Conservation (phyloP, 2,329 filamentous ascomycete genomes). For the Coniochaeta prunicola region DNA sequence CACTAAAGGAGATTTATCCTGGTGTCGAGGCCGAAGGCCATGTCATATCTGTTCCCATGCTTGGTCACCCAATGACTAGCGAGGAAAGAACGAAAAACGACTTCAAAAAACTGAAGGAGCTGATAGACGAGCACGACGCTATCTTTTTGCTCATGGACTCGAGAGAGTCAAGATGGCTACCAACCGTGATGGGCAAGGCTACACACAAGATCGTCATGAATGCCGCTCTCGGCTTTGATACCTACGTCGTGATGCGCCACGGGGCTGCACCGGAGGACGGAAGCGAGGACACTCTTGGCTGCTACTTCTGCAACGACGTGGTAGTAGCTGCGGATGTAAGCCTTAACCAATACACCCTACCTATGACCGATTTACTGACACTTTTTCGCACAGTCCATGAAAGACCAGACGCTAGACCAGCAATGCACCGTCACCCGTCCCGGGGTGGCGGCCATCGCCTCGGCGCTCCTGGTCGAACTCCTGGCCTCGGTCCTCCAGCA, state of each 20-base stretch:
- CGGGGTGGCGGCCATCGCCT: slow-evolving; percentile 86
- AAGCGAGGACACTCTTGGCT: slow-evolving; percentile 67
- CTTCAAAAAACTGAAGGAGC: slow-evolving; percentile 63
- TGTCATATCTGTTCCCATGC: slow-evolving; percentile 85
- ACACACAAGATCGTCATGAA: slow-evolving; percentile 94
- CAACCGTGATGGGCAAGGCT: slow-evolving; percentile 92
- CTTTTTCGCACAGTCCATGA: slow-evolving; percentile 60
- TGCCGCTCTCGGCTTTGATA: slow-evolving; percentile 91
- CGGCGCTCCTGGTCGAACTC: slow-evolving; percentile 82
- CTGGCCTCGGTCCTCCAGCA: slow-evolving; percentile 85
- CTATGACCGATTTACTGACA: slow-evolving; percentile 3
- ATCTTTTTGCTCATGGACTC: slow-evolving; percentile 98
- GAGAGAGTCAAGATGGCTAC: slow-evolving; percentile 88
- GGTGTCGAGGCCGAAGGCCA: slow-evolving; percentile 78
- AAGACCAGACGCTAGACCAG: slow-evolving; percentile 91
- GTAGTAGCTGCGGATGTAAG: slow-evolving; percentile 88
- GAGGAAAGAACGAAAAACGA: slow-evolving; percentile 62
- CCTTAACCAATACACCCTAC: not conserved
- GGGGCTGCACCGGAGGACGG: slow-evolving; percentile 56
- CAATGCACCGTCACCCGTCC: slow-evolving; percentile 96
- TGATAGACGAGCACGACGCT: slow-evolving; percentile 81
- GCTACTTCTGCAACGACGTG: slow-evolving; percentile 98
- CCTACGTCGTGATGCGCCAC: slow-evolving; percentile 95
- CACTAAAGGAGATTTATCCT: slow-evolving; percentile 80
- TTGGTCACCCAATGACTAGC: slow-evolving; percentile 79